Conservation (phyloP, 306 rosid species). For the Quercus variabilis region DNA sequence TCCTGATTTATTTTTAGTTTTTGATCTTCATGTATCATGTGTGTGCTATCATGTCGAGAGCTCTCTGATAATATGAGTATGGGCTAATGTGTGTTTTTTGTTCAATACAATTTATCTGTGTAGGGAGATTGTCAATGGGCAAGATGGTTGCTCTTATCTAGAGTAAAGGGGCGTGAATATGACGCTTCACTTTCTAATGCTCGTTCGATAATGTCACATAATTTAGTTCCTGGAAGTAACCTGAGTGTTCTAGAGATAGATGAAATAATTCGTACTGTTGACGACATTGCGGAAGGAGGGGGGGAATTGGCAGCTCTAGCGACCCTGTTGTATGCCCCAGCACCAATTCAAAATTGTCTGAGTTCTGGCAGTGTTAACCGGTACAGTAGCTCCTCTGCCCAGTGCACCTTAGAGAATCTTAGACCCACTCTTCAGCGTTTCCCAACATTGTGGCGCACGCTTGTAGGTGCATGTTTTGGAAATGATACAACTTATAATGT, state of each 20-base stretch:
- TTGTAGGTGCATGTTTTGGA: constrained; percentile 78
- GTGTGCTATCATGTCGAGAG: background rate
- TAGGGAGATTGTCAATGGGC: constrained; percentile 96
- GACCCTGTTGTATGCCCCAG: constrained; percentile 79
- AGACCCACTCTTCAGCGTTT: constrained; percentile 77
- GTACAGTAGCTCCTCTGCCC: constrained; percentile 74
- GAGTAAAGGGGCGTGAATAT: constrained; percentile 79
- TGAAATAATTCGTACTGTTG: constrained; percentile 89
- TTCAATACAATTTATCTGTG: constrained; percentile 31
- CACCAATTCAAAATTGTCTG: constrained; percentile 77
- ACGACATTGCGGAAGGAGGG: constrained; percentile 97
- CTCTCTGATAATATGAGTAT: constrained; percentile 2
- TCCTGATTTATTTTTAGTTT: background rate
- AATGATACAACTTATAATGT: constrained; percentile 54
- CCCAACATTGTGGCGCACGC: constrained; percentile 83
- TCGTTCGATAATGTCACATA: constrained; percentile 60
- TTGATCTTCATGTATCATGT: background rate
- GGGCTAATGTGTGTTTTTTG: constrained; percentile 15
- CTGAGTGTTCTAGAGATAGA: constrained; percentile 65
- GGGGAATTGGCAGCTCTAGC: constrained; percentile 97
- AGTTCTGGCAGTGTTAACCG: constrained; percentile 77
- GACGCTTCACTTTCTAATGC: constrained; percentile 89
- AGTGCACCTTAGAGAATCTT: constrained; percentile 94
- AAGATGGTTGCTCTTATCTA: constrained; percentile 80
- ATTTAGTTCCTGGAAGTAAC: constrained; percentile 54